Conservation (phyloP, 2,329 filamentous ascomycete genomes). For the Aspergillus viridinutans region DNA sequence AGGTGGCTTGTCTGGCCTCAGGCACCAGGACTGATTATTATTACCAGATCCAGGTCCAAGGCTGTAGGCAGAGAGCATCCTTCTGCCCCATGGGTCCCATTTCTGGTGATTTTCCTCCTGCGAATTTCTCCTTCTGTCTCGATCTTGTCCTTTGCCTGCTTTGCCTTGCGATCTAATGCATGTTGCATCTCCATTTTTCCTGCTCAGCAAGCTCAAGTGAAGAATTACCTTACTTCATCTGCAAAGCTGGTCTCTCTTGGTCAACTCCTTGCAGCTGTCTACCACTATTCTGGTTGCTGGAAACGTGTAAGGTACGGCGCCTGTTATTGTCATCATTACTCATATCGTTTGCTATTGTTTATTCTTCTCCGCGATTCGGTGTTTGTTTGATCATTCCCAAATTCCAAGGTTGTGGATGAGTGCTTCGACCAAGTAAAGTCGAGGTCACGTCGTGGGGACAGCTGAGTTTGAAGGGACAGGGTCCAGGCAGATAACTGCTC, state of each 20-base stretch:
- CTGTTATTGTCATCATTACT: not conserved
- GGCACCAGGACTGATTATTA: not conserved
- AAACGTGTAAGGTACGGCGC: conserved; percentile 17
- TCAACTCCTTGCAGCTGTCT: conserved; percentile 19
- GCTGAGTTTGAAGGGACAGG: not conserved
- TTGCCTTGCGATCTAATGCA: conserved; percentile 1
- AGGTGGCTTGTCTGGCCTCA: not conserved
- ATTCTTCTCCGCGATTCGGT: not conserved
- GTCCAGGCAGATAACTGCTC: not conserved
- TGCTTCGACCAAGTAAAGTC: not conserved
- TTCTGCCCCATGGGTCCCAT: not conserved
- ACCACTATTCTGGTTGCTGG: conserved; percentile 7
- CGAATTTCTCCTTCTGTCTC: conserved; percentile 2
- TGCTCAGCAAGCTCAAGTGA: not conserved
- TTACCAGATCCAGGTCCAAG: not conserved
- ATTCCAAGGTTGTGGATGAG: not conserved
- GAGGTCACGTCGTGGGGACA: not conserved
- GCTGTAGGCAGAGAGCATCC: no score
- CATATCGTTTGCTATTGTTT: not conserved
- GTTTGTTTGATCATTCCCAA: no score
- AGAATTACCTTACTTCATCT: not conserved
- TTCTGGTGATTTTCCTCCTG: conserved; percentile 2
- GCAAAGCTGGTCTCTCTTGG: not conserved
- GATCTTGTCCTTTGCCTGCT: not conserved
- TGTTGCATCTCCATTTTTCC: not conserved